Percentiles rank a stretch among this genome's conserved stretches.
Evolutionary conservation across 352 stramenopile genomes (phyloP).

Genomic region (Globisporangium parvum): DNA sequence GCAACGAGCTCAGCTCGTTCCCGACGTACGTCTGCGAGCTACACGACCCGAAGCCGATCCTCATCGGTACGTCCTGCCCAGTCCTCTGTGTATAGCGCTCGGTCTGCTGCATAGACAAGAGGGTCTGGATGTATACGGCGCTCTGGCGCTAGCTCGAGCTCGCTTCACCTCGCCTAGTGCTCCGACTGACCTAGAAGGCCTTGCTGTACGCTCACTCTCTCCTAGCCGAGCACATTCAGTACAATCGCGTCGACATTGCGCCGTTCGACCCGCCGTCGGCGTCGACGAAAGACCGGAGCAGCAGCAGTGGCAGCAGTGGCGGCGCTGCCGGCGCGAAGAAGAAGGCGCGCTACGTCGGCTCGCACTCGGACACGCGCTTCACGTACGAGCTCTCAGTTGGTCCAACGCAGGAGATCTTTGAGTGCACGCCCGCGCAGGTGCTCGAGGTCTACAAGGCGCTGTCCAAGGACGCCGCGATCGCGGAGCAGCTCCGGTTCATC

Average conservation of each 20-base stretch:
- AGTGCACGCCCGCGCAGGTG: conserved; percentile 53
- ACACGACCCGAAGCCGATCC: conserved; percentile 68
- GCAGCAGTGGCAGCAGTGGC: conserved; percentile 10
- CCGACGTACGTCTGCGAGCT: conserved; percentile 72
- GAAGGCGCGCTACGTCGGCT: conserved; percentile 12
- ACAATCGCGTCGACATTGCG: conserved; percentile 50
- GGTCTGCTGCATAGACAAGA: neutral
- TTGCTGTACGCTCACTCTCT: too few species aligned
- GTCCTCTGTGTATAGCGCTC: too few species aligned
- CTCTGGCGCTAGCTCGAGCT: too few species aligned
- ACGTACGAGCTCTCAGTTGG: conserved; percentile 68
- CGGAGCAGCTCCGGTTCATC: conserved; percentile 51
- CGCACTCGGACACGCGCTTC: conserved; percentile 35
- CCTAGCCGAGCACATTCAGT: conserved; percentile 56
- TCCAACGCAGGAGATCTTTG: conserved; percentile 43
- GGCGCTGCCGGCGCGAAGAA: conserved; percentile 10
- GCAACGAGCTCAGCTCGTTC: conserved; percentile 24
- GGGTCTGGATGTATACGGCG: too few species aligned
- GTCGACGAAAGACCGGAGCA: conserved; percentile 11
- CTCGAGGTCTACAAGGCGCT: conserved; percentile 57
- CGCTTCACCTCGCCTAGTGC: too few species aligned
- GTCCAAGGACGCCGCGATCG: conserved; percentile 35
- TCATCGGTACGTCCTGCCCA: conserved; percentile 34
- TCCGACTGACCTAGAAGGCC: too few species aligned
- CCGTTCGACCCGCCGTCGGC: conserved; percentile 24